phyloP scores from a whole-genome alignment of 495 filamentous ascomycete genomes.

The Trichoderma virens region DNA sequence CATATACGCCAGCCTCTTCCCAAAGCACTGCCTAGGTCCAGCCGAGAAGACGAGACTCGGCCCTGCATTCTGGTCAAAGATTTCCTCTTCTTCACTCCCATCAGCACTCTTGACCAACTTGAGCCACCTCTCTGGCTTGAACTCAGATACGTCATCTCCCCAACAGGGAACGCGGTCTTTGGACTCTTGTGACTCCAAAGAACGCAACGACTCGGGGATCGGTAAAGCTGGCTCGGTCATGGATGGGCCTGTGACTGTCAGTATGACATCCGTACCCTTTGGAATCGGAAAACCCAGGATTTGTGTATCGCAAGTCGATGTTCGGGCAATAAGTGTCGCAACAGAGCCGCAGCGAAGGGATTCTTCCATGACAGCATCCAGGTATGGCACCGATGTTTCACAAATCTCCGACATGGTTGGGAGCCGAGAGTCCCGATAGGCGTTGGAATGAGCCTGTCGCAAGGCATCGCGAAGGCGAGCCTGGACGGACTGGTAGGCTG shows the following conservation, averaged over 20 bases:
- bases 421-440: conserved; percentile 11
- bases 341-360: conserved; percentile 20
- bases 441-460: conserved; percentile 15
- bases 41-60: conserved; percentile 26
- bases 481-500: conserved; percentile 21
- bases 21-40: conserved; percentile 30
- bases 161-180: conserved; percentile 12
- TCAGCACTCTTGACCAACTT: conserved; percentile 10
- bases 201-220: conserved; percentile 14
- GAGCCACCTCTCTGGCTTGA: conserved; percentile 29
- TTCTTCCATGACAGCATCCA: conserved; percentile 34
- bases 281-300: conserved; percentile 26
- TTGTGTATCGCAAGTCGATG: conserved; percentile 20
- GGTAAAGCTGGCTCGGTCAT: conserved; percentile 13
- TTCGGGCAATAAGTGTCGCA: conserved; percentile 16
- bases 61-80: conserved; percentile 23
- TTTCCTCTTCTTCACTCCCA: conserved; percentile 13
- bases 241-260: conserved; percentile 19
- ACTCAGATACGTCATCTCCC: conserved; percentile 20
- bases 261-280: conserved; percentile 26
- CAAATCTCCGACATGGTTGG: conserved; percentile 22
- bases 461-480: conserved; percentile 20
- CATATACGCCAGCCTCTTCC: conserved; percentile 25
- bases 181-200: conserved; percentile 12
- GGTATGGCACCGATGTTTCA: conserved; percentile 23